These are phyloP conservation scores for Oleoguttula mirabilis DNA, from an alignment of 495 filamentous ascomycete genomes.

Conservation along the genomic window DNA sequence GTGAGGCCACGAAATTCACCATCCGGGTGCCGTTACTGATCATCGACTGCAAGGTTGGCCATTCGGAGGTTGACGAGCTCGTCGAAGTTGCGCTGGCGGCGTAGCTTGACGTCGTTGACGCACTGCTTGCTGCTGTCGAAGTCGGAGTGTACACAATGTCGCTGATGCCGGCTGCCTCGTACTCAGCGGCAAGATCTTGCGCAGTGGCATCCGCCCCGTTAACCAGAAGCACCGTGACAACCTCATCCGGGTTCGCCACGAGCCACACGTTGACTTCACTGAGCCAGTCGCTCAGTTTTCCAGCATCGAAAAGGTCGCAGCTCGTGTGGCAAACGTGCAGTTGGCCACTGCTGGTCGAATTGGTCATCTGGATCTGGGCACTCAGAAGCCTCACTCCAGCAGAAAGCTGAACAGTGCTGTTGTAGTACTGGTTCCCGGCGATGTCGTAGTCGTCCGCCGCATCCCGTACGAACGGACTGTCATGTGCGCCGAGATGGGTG, in stretches of 20 bases:
- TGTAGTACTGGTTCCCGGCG: slow-evolving; percentile 31
- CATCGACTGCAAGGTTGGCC: slow-evolving; percentile 28
- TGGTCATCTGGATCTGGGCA: slow-evolving; percentile 27
- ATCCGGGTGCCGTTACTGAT: slow-evolving; percentile 28
- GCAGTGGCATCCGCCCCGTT: slow-evolving; percentile 26
- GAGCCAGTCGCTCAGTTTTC: slow-evolving; percentile 25
- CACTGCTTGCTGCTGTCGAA: too few species aligned
- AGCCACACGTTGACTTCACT: slow-evolving; percentile 28
- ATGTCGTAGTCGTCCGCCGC: slow-evolving; percentile 29
- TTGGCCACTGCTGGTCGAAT: slow-evolving; percentile 7
- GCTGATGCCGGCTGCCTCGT: slow-evolving; percentile 23
- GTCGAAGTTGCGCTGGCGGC: neutral
- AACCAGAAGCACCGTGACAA: slow-evolving; percentile 32
- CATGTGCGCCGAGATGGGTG: slow-evolving; percentile 53
- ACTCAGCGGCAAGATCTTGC: slow-evolving; percentile 16
- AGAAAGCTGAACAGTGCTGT: slow-evolving; percentile 27
- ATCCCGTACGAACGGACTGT: slow-evolving; percentile 48
- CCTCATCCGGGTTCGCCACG: slow-evolving; percentile 29
- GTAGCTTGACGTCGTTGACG: neutral
- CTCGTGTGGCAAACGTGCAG: slow-evolving; percentile 31
- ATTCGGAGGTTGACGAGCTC: slow-evolving; percentile 4
- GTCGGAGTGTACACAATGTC: slow-evolving; percentile 25
- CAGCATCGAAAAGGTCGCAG: slow-evolving; percentile 28
- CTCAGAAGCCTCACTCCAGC: slow-evolving; percentile 30
- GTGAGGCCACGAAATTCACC: slow-evolving; percentile 27